Evolutionary conservation across 225 moss, liverwort and hornwort genomes (phyloP).

Genomic region (Physcomitrium patens): DNA sequence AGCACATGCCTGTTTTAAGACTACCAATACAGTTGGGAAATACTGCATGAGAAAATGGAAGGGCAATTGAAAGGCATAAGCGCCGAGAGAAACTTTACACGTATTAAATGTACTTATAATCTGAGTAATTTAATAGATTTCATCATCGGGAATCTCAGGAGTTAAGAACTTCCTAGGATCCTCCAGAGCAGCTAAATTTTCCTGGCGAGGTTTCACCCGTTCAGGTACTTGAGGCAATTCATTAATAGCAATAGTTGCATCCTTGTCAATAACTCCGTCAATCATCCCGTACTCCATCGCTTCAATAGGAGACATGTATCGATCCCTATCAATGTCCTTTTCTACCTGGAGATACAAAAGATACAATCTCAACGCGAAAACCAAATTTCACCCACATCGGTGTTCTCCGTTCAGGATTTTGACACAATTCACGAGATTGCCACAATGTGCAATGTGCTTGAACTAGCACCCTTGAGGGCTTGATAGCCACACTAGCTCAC

Average conservation of each 20-base stretch:
- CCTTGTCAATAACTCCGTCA: constrained; percentile 93
- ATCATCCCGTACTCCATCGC: constrained; percentile 97
- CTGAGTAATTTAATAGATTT: constrained; percentile 67
- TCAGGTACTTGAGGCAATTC: constrained; percentile 61
- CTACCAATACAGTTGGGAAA: constrained; percentile 10
- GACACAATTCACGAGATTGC: not conserved
- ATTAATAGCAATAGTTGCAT: constrained; percentile 75
- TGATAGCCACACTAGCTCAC: constrained; percentile 9
- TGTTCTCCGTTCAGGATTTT: not conserved
- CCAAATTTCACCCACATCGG: not conserved
- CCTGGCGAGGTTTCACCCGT: constrained; percentile 70
- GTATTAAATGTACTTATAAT: constrained; percentile 24
- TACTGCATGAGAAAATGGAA: constrained; percentile 7
- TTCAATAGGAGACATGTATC: constrained; percentile 97
- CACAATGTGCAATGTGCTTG: not conserved
- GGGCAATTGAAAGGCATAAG: constrained; percentile 4
- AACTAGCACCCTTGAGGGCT: constrained; percentile 5
- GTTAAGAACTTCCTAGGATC: constrained; percentile 90
- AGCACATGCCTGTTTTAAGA: not conserved
- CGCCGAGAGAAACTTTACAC: constrained; percentile 14
- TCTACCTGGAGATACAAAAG: constrained; percentile 57
- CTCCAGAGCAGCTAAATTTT: constrained; percentile 73
- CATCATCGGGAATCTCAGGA: constrained; percentile 91
- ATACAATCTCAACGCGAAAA: constrained; percentile 21
- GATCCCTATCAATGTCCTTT: constrained; percentile 95